phyloP scores from a whole-genome alignment of 495 filamentous ascomycete genomes.

The Staphylotrichum longicolle region DNA sequence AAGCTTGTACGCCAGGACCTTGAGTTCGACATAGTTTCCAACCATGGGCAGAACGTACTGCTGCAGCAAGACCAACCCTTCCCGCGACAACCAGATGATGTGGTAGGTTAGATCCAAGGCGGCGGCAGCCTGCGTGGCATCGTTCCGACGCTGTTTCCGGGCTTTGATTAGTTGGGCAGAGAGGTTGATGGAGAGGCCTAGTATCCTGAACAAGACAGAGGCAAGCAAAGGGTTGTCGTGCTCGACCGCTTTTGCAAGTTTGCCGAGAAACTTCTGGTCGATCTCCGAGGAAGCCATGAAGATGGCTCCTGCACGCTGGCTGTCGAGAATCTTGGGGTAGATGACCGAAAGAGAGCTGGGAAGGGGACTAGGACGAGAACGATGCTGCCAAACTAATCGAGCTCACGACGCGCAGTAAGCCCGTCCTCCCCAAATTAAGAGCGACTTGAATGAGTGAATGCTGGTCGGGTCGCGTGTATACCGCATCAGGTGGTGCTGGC shows the following conservation, averaged over 20 bases:
- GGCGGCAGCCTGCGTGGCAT: slow-evolving; percentile 73
- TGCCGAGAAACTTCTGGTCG: slow-evolving; percentile 92
- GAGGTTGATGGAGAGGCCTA: slow-evolving; percentile 86
- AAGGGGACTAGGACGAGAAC: neutral
- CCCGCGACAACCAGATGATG: slow-evolving; percentile 92
- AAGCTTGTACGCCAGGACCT: slow-evolving; percentile 86
- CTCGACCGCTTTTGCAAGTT: slow-evolving; percentile 72
- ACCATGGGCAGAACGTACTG: slow-evolving; percentile 82
- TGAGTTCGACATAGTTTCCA: slow-evolving; percentile 65
- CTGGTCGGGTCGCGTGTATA: slow-evolving; percentile 18
- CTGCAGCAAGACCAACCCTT: slow-evolving; percentile 83
- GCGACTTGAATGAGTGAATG: slow-evolving; percentile 34
- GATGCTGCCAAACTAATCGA: neutral
- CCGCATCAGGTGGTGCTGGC: slow-evolving; percentile 24
- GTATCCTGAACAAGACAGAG: slow-evolving; percentile 78
- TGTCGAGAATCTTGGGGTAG: neutral
- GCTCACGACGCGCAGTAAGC: slow-evolving; percentile 2
- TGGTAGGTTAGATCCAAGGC: slow-evolving; percentile 83
- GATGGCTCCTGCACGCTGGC: neutral
- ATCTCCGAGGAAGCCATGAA: slow-evolving; percentile 93
- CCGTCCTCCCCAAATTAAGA: slow-evolving; percentile 5
- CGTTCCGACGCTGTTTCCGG: slow-evolving; percentile 76
- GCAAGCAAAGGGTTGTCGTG: slow-evolving; percentile 73
- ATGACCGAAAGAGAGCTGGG: neutral
- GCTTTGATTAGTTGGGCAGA: slow-evolving; percentile 81